A percentile compares a stretch with the other conserved stretches of the same genome.
Conservation (phyloP, 495 filamentous ascomycete genomes). For the Penicillium nucicola region DNA sequence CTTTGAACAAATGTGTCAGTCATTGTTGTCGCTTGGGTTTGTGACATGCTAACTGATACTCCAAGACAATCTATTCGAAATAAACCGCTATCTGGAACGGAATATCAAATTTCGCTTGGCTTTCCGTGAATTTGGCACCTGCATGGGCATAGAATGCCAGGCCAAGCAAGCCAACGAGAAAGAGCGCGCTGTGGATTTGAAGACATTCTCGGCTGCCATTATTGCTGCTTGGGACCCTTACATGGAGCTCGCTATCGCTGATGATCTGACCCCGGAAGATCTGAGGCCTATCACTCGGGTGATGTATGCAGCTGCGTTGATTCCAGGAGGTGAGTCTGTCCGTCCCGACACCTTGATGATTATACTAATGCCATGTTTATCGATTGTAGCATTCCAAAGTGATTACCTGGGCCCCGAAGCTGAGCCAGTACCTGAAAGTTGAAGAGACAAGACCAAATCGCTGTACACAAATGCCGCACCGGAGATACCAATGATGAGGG, state of each 20-base stretch:
- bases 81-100: conserved; percentile 37
- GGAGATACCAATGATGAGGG: too few relatives aligned
- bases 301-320: conserved; percentile 65
- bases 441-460: not conserved
- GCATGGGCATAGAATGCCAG: conserved; percentile 55
- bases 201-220: conserved; percentile 41
- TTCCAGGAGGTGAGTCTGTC: conserved; percentile 55
- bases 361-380: not conserved
- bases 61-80: conserved; percentile 43
- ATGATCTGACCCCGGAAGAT: conserved; percentile 40
- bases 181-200: conserved; percentile 38
- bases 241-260: conserved; percentile 32
- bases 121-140: conserved; percentile 63
- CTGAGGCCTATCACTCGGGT: conserved; percentile 58
- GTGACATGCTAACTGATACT: not conserved
- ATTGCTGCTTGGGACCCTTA: conserved; percentile 52
- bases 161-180: conserved; percentile 34
- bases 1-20: conserved; percentile 43
- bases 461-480: too few relatives aligned
- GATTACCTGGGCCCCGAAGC: conserved; percentile 3
- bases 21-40: not conserved
- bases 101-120: conserved; percentile 47
- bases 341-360: not conserved
- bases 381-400: conserved; percentile 1
- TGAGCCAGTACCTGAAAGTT: not conserved